Evolutionary conservation across 2,329 filamentous ascomycete genomes (phyloP), one percentile per base, ranked within the genome.

Genomic region (Magnaporthiopsis incrustans): DNA sequence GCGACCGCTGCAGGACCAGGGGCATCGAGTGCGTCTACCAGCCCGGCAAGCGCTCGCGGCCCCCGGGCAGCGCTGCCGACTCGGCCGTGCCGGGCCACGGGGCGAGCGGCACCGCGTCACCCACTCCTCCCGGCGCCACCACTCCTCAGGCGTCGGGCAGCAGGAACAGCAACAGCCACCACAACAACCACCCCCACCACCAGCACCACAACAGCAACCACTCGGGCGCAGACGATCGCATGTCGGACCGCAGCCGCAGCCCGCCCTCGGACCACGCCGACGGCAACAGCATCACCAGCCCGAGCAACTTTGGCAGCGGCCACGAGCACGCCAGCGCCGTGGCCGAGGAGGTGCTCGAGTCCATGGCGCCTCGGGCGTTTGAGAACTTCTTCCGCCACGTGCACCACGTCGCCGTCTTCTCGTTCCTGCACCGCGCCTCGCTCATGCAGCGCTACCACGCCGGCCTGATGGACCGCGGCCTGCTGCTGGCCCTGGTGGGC

Each of bases 381-480:
- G 82, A 82, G 68, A 79, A 81, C 67, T 85, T 84, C 73, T 85
- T 85, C 71, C 80, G 81, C 57, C 81, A 85, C 69, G 78, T 85
- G 57, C 82, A 85, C 71, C 83, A 85, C 66, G 82, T 85, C 62
- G 82, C 83, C 59, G 82, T 83, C 68, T 83, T 82, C 73, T 83
- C 82, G 14, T 86, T 85, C 64, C 72, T 86, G 22, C 83, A 86
- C 68, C 81, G 82, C 32, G 82, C 83, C 15, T 85, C 83, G 2
- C 78, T 85, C 30, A 84, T 85, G 82, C 82, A 85, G 70, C 78
- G 83, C 35, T 84, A 84, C 70, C 80, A 84, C 67, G 78, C 81
- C 5, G 82, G 82, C 60, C 82, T 82, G 66, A 80, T 85, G 67
- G 83, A 85, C 68, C 79, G 78, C 57, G 76, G 82, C 2, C 74